A percentile compares a stretch with the other conserved stretches of the same genome.
phyloP scores from a whole-genome alignment of 1,284 basidiomycete genomes.

The Neolentinus lepideus region DNA sequence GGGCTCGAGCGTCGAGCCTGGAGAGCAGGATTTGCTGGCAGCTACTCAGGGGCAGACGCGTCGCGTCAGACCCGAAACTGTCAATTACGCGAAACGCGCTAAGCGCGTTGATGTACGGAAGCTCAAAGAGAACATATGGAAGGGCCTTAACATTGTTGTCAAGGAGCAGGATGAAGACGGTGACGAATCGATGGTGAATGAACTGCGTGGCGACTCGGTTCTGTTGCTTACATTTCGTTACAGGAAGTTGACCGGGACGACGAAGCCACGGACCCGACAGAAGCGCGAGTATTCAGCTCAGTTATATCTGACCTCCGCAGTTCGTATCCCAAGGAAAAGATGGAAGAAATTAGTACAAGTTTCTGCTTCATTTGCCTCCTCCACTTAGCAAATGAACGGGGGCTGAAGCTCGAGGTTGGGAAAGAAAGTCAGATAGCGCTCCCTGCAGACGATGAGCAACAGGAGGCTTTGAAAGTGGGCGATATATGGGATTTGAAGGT shows the following conservation, averaged over 20 bases:
- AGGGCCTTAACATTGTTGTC: constrained; percentile 69
- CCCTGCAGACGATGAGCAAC: constrained; percentile 20
- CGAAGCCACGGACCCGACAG: constrained; percentile 47
- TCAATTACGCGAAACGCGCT: constrained; percentile 94
- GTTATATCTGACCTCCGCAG: constrained; percentile 80
- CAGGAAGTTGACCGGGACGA: constrained; percentile 47
- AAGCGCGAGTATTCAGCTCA: constrained; percentile 73
- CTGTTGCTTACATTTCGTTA: constrained; percentile 6
- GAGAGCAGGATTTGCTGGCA: constrained; percentile 82
- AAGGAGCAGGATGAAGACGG: constrained; percentile 33
- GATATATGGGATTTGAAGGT: constrained; percentile 77
- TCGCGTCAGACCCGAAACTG: constrained; percentile 80
- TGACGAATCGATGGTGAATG: constrained; percentile 47
- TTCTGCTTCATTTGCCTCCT: constrained; percentile 99
- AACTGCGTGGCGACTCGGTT: background rate
- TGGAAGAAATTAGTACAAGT: constrained; percentile 97
- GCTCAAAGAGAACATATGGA: constrained; percentile 98
- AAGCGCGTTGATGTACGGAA: constrained; percentile 96
- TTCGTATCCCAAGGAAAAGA: constrained; percentile 87
- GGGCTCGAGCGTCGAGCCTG: constrained; percentile 43
- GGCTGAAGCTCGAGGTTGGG: constrained; percentile 68
- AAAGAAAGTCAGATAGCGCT: constrained; percentile 24
- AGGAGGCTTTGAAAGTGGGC: constrained; percentile 44
- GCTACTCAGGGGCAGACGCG: constrained; percentile 76
- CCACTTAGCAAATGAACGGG: constrained; percentile 94